Percentiles rank a stretch among this genome's conserved stretches.
These are phyloP conservation scores for Gynostemma pentaphyllum DNA, from an alignment of 306 rosid species.

Conservation along the genomic window DNA sequence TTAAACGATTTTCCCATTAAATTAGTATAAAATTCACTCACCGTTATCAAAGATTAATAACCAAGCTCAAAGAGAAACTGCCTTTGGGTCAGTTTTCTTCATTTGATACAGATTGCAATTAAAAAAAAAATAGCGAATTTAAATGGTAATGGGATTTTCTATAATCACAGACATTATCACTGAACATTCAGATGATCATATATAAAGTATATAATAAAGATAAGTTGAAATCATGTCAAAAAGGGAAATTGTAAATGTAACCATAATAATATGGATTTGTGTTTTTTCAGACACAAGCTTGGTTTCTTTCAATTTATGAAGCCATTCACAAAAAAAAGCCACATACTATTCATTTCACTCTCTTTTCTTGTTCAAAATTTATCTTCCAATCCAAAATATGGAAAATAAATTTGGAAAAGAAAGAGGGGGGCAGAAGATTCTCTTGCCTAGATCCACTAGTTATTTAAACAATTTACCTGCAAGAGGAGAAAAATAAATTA, in stretches of 20 bases:
- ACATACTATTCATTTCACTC: neutral
- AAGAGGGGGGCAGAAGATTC: conserved; percentile 1
- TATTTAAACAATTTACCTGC: conserved; percentile 13
- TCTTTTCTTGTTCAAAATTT: neutral
- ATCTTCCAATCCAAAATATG: conserved; percentile 12
- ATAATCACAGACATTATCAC: neutral
- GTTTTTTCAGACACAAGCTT: neutral
- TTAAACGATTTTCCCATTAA: too few species aligned
- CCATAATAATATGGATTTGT: neutral
- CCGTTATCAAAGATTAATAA: too few species aligned
- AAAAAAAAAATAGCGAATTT: neutral
- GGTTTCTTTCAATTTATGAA: neutral
- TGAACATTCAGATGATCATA: neutral
- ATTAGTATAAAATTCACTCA: too few species aligned
- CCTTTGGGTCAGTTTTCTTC: neutral
- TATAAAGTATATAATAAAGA: neutral
- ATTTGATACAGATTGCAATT: neutral
- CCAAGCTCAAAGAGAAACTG: neutral
- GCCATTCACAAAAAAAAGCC: conserved; percentile 8
- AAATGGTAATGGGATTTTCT: too few species aligned
- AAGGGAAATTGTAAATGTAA: neutral
- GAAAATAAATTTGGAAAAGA: conserved; percentile 2
- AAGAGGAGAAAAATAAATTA: neutral
- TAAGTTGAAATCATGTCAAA: neutral
- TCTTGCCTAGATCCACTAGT: conserved; percentile 8